These are phyloP conservation scores for Diplodia seriata DNA, from an alignment of 2,329 filamentous ascomycete genomes.

Conservation along the genomic window DNA sequence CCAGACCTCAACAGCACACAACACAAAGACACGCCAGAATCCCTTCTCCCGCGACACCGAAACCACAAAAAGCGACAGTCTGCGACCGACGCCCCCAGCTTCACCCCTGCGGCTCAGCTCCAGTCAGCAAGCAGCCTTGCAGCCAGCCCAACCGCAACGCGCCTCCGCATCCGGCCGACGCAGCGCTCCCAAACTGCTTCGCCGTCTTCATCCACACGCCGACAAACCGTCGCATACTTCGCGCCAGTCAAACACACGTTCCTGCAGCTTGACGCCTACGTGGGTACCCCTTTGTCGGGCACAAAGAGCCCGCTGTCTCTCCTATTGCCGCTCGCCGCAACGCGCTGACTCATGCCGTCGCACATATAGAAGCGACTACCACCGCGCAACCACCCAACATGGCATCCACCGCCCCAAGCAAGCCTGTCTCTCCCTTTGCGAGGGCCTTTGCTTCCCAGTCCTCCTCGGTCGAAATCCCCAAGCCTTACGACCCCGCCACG, in stretches of 20 bases:
- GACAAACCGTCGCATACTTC: slow-evolving; percentile 11
- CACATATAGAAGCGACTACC: slow-evolving; percentile 35
- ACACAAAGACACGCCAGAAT: slow-evolving; percentile 1
- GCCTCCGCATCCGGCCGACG: slow-evolving; percentile 32
- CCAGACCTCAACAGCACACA: slow-evolving; percentile 13
- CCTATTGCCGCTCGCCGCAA: slow-evolving; percentile 25
- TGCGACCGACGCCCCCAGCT: slow-evolving; percentile 29
- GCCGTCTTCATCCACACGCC: slow-evolving; percentile 27
- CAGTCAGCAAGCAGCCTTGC: slow-evolving; percentile 25
- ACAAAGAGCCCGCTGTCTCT: slow-evolving; percentile 20
- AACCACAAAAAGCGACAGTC: slow-evolving; percentile 16
- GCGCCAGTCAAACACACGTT: neutral
- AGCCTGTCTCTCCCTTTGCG: slow-evolving; percentile 52
- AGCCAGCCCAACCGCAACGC: slow-evolving; percentile 23
- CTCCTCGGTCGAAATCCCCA: slow-evolving; percentile 39
- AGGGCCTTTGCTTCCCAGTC: slow-evolving; percentile 48
- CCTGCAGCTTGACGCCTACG: slow-evolving; percentile 15
- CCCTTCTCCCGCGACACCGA: slow-evolving; percentile 10
- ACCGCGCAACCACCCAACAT: slow-evolving; percentile 39
- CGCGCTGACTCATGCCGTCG: slow-evolving; percentile 40
- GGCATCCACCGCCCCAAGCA: slow-evolving; percentile 44
- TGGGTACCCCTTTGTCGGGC: slow-evolving; percentile 19
- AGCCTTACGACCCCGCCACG: slow-evolving; percentile 42
- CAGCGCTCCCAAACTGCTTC: slow-evolving; percentile 19
- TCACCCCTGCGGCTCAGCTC: slow-evolving; percentile 14